phyloP scores from a whole-genome alignment of 2,329 filamentous ascomycete species.

The Colletotrichum tofieldiae region DNA sequence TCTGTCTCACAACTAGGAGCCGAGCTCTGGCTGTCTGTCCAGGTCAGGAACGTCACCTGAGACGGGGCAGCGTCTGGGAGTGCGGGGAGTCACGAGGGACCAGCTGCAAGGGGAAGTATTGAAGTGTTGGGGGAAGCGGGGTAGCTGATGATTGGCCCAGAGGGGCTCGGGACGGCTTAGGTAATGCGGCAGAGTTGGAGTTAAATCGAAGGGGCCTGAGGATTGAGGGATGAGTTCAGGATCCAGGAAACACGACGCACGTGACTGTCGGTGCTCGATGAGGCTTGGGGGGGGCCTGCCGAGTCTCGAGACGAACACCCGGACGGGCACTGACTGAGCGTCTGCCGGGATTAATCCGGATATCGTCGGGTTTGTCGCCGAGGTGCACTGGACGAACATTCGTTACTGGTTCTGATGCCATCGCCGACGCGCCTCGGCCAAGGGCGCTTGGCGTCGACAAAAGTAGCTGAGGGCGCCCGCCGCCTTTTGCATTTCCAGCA shows the following conservation, averaged over 20 bases:
- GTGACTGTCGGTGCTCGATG: background rate
- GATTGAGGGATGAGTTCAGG: background rate
- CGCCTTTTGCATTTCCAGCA: background rate
- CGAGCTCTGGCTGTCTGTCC: conserved; percentile 10
- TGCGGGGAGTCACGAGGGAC: conserved; percentile 41
- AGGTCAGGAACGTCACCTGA: conserved; percentile 38
- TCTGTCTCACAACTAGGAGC: background rate
- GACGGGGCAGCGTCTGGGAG: conserved; percentile 41
- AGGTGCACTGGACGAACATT: background rate
- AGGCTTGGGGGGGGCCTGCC: background rate
- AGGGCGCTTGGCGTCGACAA: too few relatives aligned
- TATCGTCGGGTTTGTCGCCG: background rate
- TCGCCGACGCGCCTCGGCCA: background rate
- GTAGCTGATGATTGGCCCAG: conserved; percentile 21
- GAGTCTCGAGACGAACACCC: conserved; percentile 4
- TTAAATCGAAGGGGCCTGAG: conserved; percentile 26
- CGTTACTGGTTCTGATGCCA: background rate
- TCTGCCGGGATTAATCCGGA: background rate
- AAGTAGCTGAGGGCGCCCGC: background rate
- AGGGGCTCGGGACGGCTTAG: background rate
- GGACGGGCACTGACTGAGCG: background rate
- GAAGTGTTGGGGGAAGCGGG: conserved; percentile 33
- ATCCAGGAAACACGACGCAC: background rate
- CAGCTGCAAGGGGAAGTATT: conserved; percentile 25
- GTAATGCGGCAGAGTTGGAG: conserved; percentile 35